These are phyloP conservation scores for Kluyveromyces dobzhanskii DNA, from an alignment of 805 yeast species.

Conservation along the genomic window DNA sequence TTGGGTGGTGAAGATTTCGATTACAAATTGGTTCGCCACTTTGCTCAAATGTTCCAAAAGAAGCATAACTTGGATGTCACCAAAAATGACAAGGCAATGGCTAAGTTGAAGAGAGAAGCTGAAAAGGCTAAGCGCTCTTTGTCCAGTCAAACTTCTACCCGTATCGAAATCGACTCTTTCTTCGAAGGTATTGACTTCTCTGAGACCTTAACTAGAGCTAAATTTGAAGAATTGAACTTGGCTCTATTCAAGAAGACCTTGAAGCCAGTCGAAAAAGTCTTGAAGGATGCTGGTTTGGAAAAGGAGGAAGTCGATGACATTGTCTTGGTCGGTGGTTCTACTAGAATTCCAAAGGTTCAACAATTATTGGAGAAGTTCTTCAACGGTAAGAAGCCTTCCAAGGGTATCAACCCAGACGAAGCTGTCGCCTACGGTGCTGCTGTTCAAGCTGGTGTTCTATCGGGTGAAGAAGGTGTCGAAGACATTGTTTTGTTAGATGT, in stretches of 20 bases:
- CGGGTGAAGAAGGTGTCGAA: conserved; percentile 92
- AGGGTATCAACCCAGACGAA: conserved; percentile 98
- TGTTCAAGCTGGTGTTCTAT: conserved; percentile 95
- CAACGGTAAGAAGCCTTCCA: conserved; percentile 91
- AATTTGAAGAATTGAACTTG: conserved; percentile 92
- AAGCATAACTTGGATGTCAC: conserved; percentile 81
- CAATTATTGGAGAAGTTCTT: conserved; percentile 83
- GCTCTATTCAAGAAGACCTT: conserved; percentile 90
- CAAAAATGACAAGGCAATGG: conserved; percentile 75
- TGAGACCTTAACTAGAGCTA: conserved; percentile 93
- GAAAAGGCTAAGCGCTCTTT: conserved; percentile 97
- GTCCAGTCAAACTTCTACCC: conserved; percentile 90
- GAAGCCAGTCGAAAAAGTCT: conserved; percentile 92
- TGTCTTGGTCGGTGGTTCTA: conserved; percentile 97
- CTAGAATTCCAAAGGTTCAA: conserved; percentile 98
- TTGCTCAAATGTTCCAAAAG: conserved; percentile 82
- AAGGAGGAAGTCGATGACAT: conserved; percentile 87
- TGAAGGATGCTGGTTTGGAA: conserved; percentile 85
- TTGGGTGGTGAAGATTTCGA: conserved; percentile 98
- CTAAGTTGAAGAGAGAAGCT: conserved; percentile 93
- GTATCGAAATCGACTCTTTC: conserved; percentile 93
- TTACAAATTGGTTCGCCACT: conserved; percentile 79
- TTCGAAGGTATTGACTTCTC: conserved; percentile 93
- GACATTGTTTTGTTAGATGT: conserved; percentile 87
- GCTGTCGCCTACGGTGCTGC: conserved; percentile 99